Base-by-base conservation (phyloP, 163 green algal genomes). In the Scenedesmus sp. region DNA sequence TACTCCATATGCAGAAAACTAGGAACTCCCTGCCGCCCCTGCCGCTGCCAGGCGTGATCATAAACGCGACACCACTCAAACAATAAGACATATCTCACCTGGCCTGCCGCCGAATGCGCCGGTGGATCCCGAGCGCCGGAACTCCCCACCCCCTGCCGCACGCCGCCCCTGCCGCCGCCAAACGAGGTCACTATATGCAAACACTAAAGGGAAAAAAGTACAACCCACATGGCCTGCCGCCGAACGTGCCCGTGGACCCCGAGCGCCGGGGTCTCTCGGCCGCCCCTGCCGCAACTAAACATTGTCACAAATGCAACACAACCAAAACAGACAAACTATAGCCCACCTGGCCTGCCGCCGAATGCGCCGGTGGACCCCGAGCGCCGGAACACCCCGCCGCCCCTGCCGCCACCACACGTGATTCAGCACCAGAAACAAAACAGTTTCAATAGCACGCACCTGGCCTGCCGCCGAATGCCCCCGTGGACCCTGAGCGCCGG, bases 351-450 rank as follows among this genome's bases (percentile, higher is more conserved):
- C n/a, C 87, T 74, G 56, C 87, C 87, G 23, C 87, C 87, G 15
- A 91, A 91, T 3, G 87, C 20, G 3, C 87, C 87, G 12, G 81
- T 20, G 0, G 87, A 91, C 13, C 87, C 74, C 34, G 13, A 60
- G 74, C 87, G 87, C 52, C 74, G 60, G 87, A 91, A 91, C 20
- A 82, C 87, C 6, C 70, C 70, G 13, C 83, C 62, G 81, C 81
- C 10, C 13, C 8, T 79, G 67, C 15, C 67, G 8, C 13, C 15
- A 1, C 67, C 13, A 9, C 13, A 7, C 16, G 34, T 46, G 34
- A 46, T 46, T 46, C 34, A 46, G 34, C 34, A 46, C 34, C 34
- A n/a, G 15, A 79, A 18, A 23, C 8, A 79, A 23, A 46, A 79
- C 23, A 46, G 34, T 46, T 46, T 46, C 34, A 46, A 64, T 84